Base-by-base conservation (phyloP, 805 yeast species). In the Ogataea wickerhamii region DNA sequence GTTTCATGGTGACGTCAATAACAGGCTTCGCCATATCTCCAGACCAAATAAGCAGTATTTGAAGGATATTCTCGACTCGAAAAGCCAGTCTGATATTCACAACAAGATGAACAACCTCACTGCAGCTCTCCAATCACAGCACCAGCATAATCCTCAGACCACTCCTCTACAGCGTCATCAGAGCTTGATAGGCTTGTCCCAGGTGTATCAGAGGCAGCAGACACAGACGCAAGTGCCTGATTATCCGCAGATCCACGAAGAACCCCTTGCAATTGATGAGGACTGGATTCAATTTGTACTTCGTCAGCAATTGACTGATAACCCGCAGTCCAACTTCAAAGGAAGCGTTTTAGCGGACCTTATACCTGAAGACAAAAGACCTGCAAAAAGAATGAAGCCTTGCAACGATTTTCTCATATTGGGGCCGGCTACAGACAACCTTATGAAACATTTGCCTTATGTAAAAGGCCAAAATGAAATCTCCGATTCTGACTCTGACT, bases 1-100 rank as follows among this genome's bases (percentile, higher is more conserved):
- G 87, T 68, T 74, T 28, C 66, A 68, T 27, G 67, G 74, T 14
- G 68, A 65, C 2, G 56, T 63, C 10, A 69, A 74, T 3, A 66
- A 63, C 18, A 65, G 74, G 34, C 67, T 73, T 17, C 56, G 79
- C 30, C 59, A 55, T 24, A 44, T 49, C 4, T 58, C 66, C 6
- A 54, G 66, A 32, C 68, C 68, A 5, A 53, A 48, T 35, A 26
- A 37, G 10, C 53, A 52, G 6, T 53, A 54, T 25, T 35, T 62
- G 3, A 38, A 49, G 20, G 53, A 51, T n/a, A 42, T 51, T 29
- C 43, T 51, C 4, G 51, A 51, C 12, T 31, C 46, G 1, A 45
- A 48, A 20, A 49, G 44, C 22, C 32, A 43, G 29, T 47, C 48
- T 21, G 59, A 52, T 32, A 52, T 55, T 13, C 56, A 48, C 29